These are phyloP conservation scores for Xenosphaeropsis pyriputrescens DNA, from an alignment of 2,329 filamentous ascomycete genomes.

Conservation along the genomic window DNA sequence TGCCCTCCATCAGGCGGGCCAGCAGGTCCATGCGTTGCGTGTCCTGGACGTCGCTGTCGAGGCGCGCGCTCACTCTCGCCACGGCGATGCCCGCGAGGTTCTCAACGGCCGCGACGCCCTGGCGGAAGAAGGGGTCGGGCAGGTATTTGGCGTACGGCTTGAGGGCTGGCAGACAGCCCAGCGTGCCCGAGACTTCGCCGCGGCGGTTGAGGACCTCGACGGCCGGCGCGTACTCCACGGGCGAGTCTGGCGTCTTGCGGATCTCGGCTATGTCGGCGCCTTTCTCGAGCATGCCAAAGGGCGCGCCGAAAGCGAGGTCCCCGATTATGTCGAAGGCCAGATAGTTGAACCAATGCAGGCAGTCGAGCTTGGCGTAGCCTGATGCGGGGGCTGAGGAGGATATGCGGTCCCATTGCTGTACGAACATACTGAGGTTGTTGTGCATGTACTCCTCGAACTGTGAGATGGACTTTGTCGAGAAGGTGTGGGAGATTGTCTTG, in stretches of 20 bases:
- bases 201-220: slow-evolving; percentile 80
- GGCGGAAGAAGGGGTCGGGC: slow-evolving; percentile 64
- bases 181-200: slow-evolving; percentile 66
- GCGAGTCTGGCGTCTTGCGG: slow-evolving; percentile 38
- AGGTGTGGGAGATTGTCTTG: slow-evolving; percentile 75
- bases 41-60: slow-evolving; percentile 45
- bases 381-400: slow-evolving; percentile 16
- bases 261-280: slow-evolving; percentile 65
- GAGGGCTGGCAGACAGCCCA: slow-evolving; percentile 58
- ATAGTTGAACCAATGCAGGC: slow-evolving; percentile 63
- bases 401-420: slow-evolving; percentile 56
- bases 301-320: slow-evolving; percentile 52
- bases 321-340: slow-evolving; percentile 35
- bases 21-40: slow-evolving; percentile 63
- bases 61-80: slow-evolving; percentile 58
- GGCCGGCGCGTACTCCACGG: slow-evolving; percentile 55
- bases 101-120: slow-evolving; percentile 58
- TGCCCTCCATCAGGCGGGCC: slow-evolving; percentile 69
- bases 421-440: slow-evolving; percentile 57
- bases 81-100: slow-evolving; percentile 76
- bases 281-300: slow-evolving; percentile 66
- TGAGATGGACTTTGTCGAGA: slow-evolving; percentile 61
- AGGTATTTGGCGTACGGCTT: slow-evolving; percentile 68
- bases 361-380: slow-evolving; percentile 46
- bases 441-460: slow-evolving; percentile 85